A percentile compares a stretch with the other conserved stretches of the same genome.
These are phyloP conservation scores for Ogataea pignaliae DNA, from an alignment of 805 yeast species.

Conservation along the genomic window DNA sequence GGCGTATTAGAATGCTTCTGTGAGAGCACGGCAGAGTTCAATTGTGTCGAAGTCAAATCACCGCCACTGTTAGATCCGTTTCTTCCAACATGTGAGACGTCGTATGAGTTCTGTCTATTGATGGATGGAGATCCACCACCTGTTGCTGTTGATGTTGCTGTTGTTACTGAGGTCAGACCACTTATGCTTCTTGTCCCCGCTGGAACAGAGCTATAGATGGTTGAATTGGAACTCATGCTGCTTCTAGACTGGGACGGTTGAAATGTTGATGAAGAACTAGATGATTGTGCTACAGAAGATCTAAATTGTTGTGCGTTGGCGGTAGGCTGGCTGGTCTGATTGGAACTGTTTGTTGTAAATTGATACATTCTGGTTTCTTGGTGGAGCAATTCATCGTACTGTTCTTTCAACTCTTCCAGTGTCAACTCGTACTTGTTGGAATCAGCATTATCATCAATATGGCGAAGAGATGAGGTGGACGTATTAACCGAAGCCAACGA, in stretches of 20 bases:
- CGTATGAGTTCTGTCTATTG: too few relatives aligned
- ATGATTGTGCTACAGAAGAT: background rate
- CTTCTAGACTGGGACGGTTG: background rate
- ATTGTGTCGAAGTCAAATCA: too few relatives aligned
- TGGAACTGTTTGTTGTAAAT: conserved; percentile 1
- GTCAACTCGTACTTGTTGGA: conserved; percentile 1
- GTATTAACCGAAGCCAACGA: background rate
- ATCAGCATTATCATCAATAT: background rate
- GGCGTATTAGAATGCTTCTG: too few relatives aligned
- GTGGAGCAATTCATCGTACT: conserved; percentile 18
- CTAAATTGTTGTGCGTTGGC: too few relatives aligned
- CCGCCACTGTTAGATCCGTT: too few relatives aligned
- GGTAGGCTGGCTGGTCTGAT: too few relatives aligned
- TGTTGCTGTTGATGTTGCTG: too few relatives aligned
- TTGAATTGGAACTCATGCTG: background rate
- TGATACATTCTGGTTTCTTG: conserved; percentile 14
- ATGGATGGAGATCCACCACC: too few relatives aligned
- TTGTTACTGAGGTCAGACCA: too few relatives aligned
- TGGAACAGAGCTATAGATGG: background rate
- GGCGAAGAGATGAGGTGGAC: background rate
- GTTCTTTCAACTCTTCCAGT: conserved; percentile 18
- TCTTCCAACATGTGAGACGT: too few relatives aligned
- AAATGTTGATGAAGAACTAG: background rate
- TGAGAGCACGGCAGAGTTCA: too few relatives aligned
- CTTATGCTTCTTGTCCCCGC: background rate